These are phyloP conservation scores for Ophiostoma piceae DNA, from an alignment of 2,329 filamentous ascomycete genomes.

Conservation along the genomic window DNA sequence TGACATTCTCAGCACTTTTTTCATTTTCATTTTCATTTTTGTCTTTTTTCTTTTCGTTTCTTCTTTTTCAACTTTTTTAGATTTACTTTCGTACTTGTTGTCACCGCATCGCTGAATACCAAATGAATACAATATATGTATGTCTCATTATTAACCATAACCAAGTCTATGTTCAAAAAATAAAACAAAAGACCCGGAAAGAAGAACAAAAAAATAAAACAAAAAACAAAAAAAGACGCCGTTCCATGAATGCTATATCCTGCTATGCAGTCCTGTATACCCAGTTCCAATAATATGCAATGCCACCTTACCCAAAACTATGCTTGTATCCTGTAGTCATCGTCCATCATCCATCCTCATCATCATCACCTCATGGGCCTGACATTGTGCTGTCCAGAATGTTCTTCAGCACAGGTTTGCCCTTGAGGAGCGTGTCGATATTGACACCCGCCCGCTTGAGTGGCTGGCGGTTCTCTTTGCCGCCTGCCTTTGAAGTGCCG, in stretches of 20 bases:
- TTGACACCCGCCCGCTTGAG: slow-evolving; percentile 56
- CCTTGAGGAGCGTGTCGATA: slow-evolving; percentile 57
- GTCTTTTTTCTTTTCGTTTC: background rate
- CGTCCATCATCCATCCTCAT: background rate
- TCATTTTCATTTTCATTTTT: background rate
- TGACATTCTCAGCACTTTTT: background rate
- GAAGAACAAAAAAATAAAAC: background rate
- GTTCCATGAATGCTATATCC: background rate
- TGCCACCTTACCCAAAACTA: background rate
- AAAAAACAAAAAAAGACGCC: background rate
- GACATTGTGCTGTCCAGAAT: slow-evolving; percentile 66
- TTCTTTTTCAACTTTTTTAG: background rate
- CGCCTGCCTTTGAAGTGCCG: background rate
- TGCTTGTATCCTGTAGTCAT: background rate
- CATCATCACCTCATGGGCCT: slow-evolving; percentile 3
- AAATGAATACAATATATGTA: too few species aligned
- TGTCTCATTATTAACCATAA: too few species aligned
- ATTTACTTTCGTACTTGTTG: background rate
- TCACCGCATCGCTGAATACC: too few species aligned
- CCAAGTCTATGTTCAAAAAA: background rate
- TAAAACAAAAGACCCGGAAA: background rate
- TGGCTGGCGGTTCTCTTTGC: slow-evolving; percentile 41
- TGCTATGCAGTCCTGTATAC: background rate
- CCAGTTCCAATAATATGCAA: background rate
- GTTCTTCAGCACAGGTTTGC: slow-evolving; percentile 65